phyloP scores from a whole-genome alignment of 176 grass and related monocot genomes.

The Phyllostachys edulis region DNA sequence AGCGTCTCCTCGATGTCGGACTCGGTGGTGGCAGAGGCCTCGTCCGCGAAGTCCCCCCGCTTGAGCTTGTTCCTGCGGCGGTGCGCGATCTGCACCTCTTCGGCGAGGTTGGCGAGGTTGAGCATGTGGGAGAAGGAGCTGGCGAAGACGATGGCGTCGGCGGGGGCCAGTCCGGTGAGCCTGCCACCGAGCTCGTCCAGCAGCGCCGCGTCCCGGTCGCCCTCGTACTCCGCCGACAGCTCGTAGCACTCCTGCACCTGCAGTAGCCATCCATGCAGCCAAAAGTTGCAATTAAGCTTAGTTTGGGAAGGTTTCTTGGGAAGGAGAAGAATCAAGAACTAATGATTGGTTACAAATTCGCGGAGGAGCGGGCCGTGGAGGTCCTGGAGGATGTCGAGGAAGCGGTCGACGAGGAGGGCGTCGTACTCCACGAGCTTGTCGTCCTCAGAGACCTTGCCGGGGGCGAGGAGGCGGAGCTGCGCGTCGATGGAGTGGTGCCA shows the following conservation, averaged over 20 bases:
- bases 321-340: too few relatives aligned
- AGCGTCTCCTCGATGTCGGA: slow-evolving; percentile 98
- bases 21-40: slow-evolving; percentile 80
- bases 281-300: too few relatives aligned
- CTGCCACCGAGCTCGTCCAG: slow-evolving; percentile 80
- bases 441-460: slow-evolving; percentile 84
- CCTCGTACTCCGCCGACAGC: slow-evolving; percentile 89
- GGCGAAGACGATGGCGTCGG: slow-evolving; percentile 73
- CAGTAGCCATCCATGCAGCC: not conserved
- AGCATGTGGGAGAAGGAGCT: slow-evolving; percentile 99
- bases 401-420: slow-evolving; percentile 82
- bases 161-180: slow-evolving; percentile 64
- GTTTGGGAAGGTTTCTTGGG: too few relatives aligned
- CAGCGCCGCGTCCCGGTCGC: slow-evolving; percentile 50
- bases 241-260: slow-evolving; percentile 99
- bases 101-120: slow-evolving; percentile 93
- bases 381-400: slow-evolving; percentile 88
- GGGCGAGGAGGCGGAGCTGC: slow-evolving; percentile 70
- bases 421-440: slow-evolving; percentile 96
- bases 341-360: slow-evolving; percentile 49
- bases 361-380: slow-evolving; percentile 69
- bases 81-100: slow-evolving; percentile 93
- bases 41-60: slow-evolving; percentile 84
- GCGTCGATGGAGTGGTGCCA: slow-evolving; percentile 90
- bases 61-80: slow-evolving; percentile 89